Percentiles rank a stretch among this genome's conserved stretches.
Conservation (phyloP, 2,329 filamentous ascomycete species). For the Pseudogymnoascus sp. region DNA sequence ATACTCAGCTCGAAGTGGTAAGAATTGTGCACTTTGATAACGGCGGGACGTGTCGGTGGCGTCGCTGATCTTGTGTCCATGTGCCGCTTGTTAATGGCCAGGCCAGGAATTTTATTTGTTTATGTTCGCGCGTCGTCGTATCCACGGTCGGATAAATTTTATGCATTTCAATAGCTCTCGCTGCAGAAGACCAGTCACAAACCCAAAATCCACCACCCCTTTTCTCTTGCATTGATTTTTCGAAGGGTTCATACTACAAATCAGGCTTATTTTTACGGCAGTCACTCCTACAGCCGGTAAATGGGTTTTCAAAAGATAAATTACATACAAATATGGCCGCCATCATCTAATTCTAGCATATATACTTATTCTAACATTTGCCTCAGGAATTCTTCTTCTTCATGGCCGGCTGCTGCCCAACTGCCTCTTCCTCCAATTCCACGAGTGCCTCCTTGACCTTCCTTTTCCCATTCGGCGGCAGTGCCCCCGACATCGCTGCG, state of each 20-base stretch:
- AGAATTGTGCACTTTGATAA: constrained; percentile 8
- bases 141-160: not conserved
- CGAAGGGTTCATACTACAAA: not conserved
- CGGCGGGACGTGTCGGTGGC: not conserved
- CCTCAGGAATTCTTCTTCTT: not conserved
- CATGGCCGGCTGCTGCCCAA: not conserved
- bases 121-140: not conserved
- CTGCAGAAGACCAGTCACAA: not conserved
- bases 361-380: not conserved
- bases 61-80: not conserved
- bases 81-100: not conserved
- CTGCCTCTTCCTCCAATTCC: not conserved
- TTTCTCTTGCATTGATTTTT: not conserved
- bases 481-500: not conserved
- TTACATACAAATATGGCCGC: not conserved
- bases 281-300: not conserved
- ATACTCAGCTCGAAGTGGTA: not conserved
- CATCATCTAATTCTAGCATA: not conserved
- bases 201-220: not conserved
- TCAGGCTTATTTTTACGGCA: not conserved
- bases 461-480: not conserved
- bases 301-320: not conserved
- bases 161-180: not conserved
- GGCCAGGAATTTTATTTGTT: not conserved
- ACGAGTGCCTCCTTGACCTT: not conserved